Evolutionary conservation across 768 basidiomycete species (phyloP), one percentile per base, ranked within the genome.

Genomic region (Trametes maxima): DNA sequence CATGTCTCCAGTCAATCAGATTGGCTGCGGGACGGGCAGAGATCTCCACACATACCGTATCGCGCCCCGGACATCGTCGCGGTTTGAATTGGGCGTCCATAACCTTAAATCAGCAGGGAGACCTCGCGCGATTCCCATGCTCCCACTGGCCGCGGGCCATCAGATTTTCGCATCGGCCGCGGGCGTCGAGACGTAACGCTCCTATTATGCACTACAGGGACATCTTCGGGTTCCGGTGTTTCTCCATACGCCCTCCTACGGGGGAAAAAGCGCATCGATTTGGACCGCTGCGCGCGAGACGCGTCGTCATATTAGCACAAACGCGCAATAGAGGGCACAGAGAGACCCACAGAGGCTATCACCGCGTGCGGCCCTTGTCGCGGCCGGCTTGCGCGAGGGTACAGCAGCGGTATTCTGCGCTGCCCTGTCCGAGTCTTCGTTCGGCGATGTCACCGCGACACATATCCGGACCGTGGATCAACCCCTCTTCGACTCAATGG

Each of bases 211-310:
- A 47, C 48, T 22, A 40, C 47, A 35, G 54, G 60, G 37, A 47
- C 59, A 59, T 49, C 59, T 58, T 65, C 64, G 64, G 59, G 21
- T 22, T 60, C 64, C 64, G 64, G 59, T 44, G 46, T 65, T 65
- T 65, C 64, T 61, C 64, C 64, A 61, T 61, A 54, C 33, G 62
- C 48, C 47, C 62, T 2, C 58, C 42, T 50, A 59, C 58, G 68
- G 65, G 62, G 64, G 67, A 57, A 65, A 62, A 59, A 46, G 50
- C 40, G 19, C 42, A 43, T 59, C 40, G 48, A 54, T 64, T 51
- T 59, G 57, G 62, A 40, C 21, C 37, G 28, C 43, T 54, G 54
- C 25, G 39, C 25, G 47, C 45, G 49, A 47, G 55, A 54, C 48
- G 36, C 42, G 44, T 57, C 49, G 55, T 52, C 51, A 37, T 37